Evolutionary conservation across 306 rosid genomes (phyloP), one percentile per base, ranked within the genome.

Genomic region (Dalbergia cochinchinensis): DNA sequence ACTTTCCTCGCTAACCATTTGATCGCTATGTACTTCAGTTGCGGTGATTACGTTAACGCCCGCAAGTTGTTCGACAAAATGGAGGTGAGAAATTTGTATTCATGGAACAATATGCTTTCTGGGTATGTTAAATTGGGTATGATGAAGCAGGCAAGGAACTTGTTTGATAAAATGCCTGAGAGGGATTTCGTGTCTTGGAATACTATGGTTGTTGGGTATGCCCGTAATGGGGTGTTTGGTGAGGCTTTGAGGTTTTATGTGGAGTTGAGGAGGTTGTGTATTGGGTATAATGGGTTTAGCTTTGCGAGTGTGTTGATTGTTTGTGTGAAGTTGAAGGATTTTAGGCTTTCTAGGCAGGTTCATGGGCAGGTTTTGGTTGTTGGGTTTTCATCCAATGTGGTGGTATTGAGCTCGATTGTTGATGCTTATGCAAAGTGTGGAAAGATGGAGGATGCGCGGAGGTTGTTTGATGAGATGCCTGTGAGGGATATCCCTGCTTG

Each of bases 21-120:
- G 80, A 92, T 94, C 9, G 53, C 31, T 11, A 87, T 91, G 92
- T 94, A 94, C 50, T 85, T 84, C 7, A 54, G 85, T 48, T 92
- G 97, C 53, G 96, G 92, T 1, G 86, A 83, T 63, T 85, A 83
- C 8, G 72, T 73, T 12, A 81, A 74, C 8, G 98, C 96, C 55
- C 89, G 92, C 71, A 83, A 88, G 86, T 89, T 94, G 94, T 94
- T 92, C 20, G 90, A 88, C 71, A 90, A 85, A 90, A 94, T 92
- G 96, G 78, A 83, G 78, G 87, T 47, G 11, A 88, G 88, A 76
- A 94, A 94, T 84, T 78, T 94, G 86, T 90, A 88, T 78, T 86
- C 96, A 12, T 92, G 97, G 98, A 94, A 94, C 76, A 82, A 87
- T 80, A 83, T 94, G 96, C 86, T 94, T 54, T 86, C 98, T 83